phyloP scores from a whole-genome alignment of 2,329 filamentous ascomycete genomes.

The Hypocreales sp. region DNA sequence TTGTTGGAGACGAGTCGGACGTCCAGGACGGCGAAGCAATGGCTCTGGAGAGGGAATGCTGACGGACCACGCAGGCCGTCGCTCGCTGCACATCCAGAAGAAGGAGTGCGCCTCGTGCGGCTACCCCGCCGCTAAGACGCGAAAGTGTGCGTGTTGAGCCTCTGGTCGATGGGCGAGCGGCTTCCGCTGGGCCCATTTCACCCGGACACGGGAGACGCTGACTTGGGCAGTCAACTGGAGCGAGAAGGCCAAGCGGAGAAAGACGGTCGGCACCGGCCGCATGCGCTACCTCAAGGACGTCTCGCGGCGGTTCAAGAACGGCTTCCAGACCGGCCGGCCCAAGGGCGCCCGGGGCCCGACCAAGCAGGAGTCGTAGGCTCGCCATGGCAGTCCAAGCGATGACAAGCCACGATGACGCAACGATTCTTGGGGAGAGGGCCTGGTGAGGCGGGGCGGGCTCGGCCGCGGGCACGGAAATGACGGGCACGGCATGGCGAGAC shows the following conservation, averaged over 20 bases:
- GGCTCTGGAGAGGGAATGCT: no score
- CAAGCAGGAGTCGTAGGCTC: slow-evolving; percentile 9
- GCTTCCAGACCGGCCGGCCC: slow-evolving; percentile 82
- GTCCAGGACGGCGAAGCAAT: no score
- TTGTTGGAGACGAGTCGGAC: no score
- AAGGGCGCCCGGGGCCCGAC: slow-evolving; percentile 50
- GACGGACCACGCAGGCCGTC: slow-evolving; percentile 79
- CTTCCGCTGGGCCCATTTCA: no score
- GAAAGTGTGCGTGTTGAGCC: slow-evolving; percentile 72
- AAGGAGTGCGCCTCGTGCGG: slow-evolving; percentile 90
- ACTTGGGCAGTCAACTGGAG: slow-evolving; percentile 99
- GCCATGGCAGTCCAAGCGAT: slow-evolving; percentile 4
- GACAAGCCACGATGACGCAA: slow-evolving; percentile 3
- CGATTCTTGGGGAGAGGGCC: slow-evolving; percentile 2
- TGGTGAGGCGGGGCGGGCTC: not conserved
- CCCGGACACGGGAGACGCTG: no score
- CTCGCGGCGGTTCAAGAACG: slow-evolving; percentile 90
- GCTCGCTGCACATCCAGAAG: slow-evolving; percentile 99
- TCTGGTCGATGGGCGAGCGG: no score
- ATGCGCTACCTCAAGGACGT: slow-evolving; percentile 91
- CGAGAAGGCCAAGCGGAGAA: slow-evolving; percentile 99
- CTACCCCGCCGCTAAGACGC: slow-evolving; percentile 92
- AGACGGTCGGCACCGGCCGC: slow-evolving; percentile 94
- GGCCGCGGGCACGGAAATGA: not conserved
- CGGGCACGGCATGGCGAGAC: no score